Conservation (phyloP, 768 basidiomycete genomes). For the Auriculariales sp. region DNA sequence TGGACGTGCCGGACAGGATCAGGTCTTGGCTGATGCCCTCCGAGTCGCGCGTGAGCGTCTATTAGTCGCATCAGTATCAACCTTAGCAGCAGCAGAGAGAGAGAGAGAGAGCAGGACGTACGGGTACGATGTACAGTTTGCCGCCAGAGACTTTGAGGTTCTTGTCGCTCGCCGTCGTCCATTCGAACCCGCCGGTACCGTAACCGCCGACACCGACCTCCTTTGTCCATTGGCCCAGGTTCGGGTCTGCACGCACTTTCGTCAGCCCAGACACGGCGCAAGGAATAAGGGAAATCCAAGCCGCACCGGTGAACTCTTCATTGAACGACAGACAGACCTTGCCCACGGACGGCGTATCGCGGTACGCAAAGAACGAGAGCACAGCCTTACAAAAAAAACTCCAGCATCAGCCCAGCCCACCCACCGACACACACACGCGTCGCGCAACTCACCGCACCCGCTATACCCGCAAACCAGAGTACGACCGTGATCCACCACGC, state of each 20-base stretch:
- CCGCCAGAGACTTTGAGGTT: slow-evolving; percentile 34
- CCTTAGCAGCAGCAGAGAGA: too few relatives aligned
- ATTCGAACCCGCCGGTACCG: slow-evolving; percentile 44
- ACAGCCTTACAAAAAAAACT: too few relatives aligned
- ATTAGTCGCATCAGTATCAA: too few relatives aligned
- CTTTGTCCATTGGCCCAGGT: slow-evolving; percentile 28
- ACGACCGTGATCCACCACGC: slow-evolving; percentile 36
- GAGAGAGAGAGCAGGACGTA: too few relatives aligned
- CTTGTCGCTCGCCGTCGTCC: slow-evolving; percentile 26
- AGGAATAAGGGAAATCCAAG: too few relatives aligned
- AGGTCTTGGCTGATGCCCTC: slow-evolving; percentile 21
- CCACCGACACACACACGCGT: too few relatives aligned
- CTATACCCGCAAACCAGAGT: slow-evolving; percentile 27
- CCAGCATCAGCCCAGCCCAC: too few relatives aligned
- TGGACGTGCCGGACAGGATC: slow-evolving; percentile 22
- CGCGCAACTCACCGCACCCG: too few relatives aligned
- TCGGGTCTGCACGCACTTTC: too few relatives aligned
- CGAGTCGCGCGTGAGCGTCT: slow-evolving; percentile 37
- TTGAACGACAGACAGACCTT: too few relatives aligned
- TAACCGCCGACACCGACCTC: slow-evolving; percentile 43
- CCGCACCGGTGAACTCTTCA: too few relatives aligned
- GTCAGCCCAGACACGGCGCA: too few relatives aligned
- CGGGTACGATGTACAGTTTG: slow-evolving; percentile 43
- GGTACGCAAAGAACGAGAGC: slow-evolving; percentile 31
- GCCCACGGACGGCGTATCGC: slow-evolving; percentile 22